A percentile compares a stretch with the other conserved stretches of the same genome.
Evolutionary conservation across 306 rosid species (phyloP).

Genomic region (Trifolium fragiferum): DNA sequence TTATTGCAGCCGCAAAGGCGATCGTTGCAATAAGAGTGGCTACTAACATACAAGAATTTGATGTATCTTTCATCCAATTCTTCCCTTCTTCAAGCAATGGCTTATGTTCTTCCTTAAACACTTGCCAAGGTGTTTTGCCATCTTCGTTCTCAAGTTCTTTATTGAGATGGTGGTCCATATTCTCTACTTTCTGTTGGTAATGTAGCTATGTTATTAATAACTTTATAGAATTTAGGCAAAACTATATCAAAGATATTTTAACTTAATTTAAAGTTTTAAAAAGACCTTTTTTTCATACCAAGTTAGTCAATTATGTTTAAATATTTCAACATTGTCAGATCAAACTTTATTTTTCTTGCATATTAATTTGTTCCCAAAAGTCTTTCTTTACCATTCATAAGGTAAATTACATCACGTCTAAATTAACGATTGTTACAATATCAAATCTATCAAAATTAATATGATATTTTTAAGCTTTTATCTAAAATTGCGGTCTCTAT

Average conservation of each 20-base stretch:
- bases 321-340: too few species aligned
- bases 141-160: conserved; percentile 43
- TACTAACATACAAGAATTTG: conserved; percentile 60
- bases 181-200: conserved; percentile 54
- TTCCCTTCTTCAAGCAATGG: conserved; percentile 52
- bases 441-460: too few species aligned
- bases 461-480: too few species aligned
- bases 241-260: neutral
- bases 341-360: too few species aligned
- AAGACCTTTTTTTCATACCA: neutral
- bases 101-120: conserved; percentile 59
- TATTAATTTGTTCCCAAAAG: too few species aligned
- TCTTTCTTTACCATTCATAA: too few species aligned
- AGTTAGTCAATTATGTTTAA: neutral
- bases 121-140: conserved; percentile 55
- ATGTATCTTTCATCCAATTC: conserved; percentile 64
- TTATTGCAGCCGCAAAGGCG: conserved; percentile 55
- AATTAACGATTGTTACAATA: too few species aligned
- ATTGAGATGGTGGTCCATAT: conserved; percentile 48
- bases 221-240: neutral
- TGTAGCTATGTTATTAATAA: conserved; percentile 6
- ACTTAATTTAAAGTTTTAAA: neutral
- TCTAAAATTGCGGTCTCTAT: too few species aligned
- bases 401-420: too few species aligned
- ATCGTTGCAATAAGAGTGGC: conserved; percentile 64